Base-by-base conservation (phyloP, 2,329 filamentous ascomycete species). In the Monosporascus ibericus region DNA sequence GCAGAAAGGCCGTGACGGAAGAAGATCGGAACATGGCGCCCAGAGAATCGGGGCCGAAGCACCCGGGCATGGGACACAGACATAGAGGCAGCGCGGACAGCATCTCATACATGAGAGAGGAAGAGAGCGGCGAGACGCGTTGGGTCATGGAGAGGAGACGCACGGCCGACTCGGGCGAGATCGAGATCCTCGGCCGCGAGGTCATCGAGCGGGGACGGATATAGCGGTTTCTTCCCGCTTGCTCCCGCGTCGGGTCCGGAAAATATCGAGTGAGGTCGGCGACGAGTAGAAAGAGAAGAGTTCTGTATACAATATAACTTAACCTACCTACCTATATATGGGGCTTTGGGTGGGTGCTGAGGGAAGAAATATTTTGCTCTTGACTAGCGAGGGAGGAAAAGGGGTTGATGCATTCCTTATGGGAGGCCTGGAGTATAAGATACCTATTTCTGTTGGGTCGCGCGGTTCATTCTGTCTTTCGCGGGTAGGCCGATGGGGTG, bases 141-240 rank as follows among this genome's bases (percentile, higher is more conserved):
- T 90, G 86, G 87, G 80, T 90, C 7, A 72, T 90, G 59, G 87
- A 90, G 67, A 71, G 86, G 37, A 75, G 86, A 49, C 72, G 86
- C 37, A 87, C 84, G 3, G 82, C 75, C 1, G 85, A 88, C 60
- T 78, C 74, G 53, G 86, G 85, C 1, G 77, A 86, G 65, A 68
- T 85, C 50, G 82, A 87, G 63, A 68, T 88, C n/a, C 68, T 87
- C 3, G 84, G 80, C 44, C 72, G 85, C 50, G 81, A 87, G 65
- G 73, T 88, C 53, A 77, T 88, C 9, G 77, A 81, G 55, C 81
- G 81, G 3, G 75, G 75, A 6, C 72, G 70, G 49, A 80, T 79
- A 39, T 63, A 57, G 53, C 48, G 24, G 34, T 48, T 53, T 52
- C 44, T 48, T n/a, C 42, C 34, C n/a, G 44, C 37, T 27, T 51